A percentile compares a stretch with the other conserved stretches of the same genome.
Evolutionary conservation across 257 asterid species (phyloP).

Genomic region (Forsythia suspensa): DNA sequence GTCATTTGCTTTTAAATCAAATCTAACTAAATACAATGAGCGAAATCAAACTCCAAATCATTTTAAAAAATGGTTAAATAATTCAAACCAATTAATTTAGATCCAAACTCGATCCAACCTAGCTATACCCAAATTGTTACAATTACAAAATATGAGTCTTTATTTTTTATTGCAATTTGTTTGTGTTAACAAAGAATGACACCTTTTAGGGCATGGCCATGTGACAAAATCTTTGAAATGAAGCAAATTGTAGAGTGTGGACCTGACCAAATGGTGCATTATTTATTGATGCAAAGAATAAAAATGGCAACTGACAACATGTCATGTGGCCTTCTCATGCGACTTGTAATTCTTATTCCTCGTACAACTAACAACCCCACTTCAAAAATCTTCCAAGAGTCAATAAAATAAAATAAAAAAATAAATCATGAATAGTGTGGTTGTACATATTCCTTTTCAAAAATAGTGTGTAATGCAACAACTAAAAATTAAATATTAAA

Average conservation of each 20-base stretch:
- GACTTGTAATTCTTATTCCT: constrained; percentile 4
- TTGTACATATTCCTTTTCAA: too few species aligned
- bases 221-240: not conserved
- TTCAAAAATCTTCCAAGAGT: too few species aligned
- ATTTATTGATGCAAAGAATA: not conserved
- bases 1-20: not conserved
- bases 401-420: too few species aligned
- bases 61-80: not conserved
- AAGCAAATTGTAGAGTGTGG: not conserved
- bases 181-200: not conserved
- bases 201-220: not conserved
- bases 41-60: not conserved
- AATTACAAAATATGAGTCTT: too few species aligned
- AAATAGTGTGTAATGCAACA: not conserved
- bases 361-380: not conserved
- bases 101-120: not conserved
- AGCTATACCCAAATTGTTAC: not conserved
- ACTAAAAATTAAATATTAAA: not conserved
- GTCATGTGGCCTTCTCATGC: not conserved
- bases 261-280: not conserved
- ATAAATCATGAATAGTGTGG: too few species aligned
- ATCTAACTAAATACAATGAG: not conserved
- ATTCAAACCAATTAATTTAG: not conserved
- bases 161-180: not conserved
- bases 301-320: not conserved